phyloP scores from a whole-genome alignment of 2,329 filamentous ascomycete genomes.

The Clonostachys byssicola region DNA sequence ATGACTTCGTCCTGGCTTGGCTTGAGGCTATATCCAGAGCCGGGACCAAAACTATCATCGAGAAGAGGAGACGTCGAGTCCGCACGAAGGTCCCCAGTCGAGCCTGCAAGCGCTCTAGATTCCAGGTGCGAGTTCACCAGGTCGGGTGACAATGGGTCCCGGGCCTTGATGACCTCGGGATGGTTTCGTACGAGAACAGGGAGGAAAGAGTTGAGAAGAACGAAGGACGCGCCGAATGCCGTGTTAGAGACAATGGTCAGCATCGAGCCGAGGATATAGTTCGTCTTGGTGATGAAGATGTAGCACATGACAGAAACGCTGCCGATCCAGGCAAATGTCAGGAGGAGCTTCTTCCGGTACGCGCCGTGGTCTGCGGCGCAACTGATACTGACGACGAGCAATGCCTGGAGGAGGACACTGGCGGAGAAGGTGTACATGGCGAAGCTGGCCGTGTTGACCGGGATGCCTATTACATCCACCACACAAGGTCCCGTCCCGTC shows the following conservation, averaged over 20 bases:
- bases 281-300: slow-evolving; percentile 67
- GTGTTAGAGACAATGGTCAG: slow-evolving; percentile 90
- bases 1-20: slow-evolving; percentile 36
- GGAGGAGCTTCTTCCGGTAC: slow-evolving; percentile 82
- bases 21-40: background rate
- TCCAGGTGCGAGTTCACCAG: slow-evolving; percentile 22
- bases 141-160: slow-evolving; percentile 17
- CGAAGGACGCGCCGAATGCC: slow-evolving; percentile 91
- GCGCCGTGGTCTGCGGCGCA: slow-evolving; percentile 92
- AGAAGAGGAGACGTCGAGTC: slow-evolving; percentile 46
- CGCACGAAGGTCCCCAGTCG: slow-evolving; percentile 20
- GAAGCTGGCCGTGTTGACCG: slow-evolving; percentile 95
- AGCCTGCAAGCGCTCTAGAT: slow-evolving; percentile 25
- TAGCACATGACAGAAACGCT: slow-evolving; percentile 85
- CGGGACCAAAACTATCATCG: slow-evolving; percentile 13
- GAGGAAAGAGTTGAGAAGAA: slow-evolving; percentile 91
- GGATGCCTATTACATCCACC: slow-evolving; percentile 73
- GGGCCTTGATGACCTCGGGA: slow-evolving; percentile 40
- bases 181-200: slow-evolving; percentile 88
- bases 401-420: slow-evolving; percentile 82
- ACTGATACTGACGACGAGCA: slow-evolving; percentile 94
- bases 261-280: slow-evolving; percentile 78
- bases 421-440: slow-evolving; percentile 98
- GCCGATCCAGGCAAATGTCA: slow-evolving; percentile 80
- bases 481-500: slow-evolving; percentile 67